A percentile compares a stretch with the other conserved stretches of the same genome.
Evolutionary conservation across 169 alveolate genomes (phyloP).

Genomic region (Plasmodium blacklocki): DNA sequence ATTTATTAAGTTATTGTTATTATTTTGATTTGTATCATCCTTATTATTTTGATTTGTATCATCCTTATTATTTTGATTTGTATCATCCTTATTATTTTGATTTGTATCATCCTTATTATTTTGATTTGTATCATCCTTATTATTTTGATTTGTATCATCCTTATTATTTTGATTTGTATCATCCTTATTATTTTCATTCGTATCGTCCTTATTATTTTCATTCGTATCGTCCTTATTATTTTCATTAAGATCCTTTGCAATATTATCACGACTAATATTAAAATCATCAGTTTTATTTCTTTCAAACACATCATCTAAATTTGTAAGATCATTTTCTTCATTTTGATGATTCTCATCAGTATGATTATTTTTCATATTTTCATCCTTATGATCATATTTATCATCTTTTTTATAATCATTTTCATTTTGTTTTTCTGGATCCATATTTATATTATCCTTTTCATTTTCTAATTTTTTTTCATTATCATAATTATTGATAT

Average conservation of each 20-base stretch:
- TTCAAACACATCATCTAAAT: constrained; percentile 79
- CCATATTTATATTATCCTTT: constrained; percentile 78
- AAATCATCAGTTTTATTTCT: constrained; percentile 34
- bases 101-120: not conserved
- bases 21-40: not conserved
- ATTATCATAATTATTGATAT: constrained; percentile 78
- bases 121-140: not conserved
- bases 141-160: constrained; percentile 38
- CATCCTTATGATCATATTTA: constrained; percentile 47
- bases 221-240: constrained; percentile 60
- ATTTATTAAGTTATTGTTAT: not conserved
- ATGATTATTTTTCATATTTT: constrained; percentile 79
- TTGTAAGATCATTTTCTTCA: constrained; percentile 55
- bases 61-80: not conserved
- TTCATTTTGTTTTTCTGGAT: constrained; percentile 70
- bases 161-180: constrained; percentile 22
- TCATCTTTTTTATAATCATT: constrained; percentile 74
- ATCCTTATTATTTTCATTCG: constrained; percentile 11
- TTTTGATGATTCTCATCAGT: constrained; percentile 36
- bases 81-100: not conserved
- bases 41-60: not conserved
- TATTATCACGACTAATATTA: not conserved
- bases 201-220: not conserved
- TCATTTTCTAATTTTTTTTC: constrained; percentile 80
- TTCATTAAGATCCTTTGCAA: constrained; percentile 3